Evolutionary conservation across 345 rosid species (phyloP), one percentile per base, ranked within the genome.

Genomic region (Salix arbutifolia): DNA sequence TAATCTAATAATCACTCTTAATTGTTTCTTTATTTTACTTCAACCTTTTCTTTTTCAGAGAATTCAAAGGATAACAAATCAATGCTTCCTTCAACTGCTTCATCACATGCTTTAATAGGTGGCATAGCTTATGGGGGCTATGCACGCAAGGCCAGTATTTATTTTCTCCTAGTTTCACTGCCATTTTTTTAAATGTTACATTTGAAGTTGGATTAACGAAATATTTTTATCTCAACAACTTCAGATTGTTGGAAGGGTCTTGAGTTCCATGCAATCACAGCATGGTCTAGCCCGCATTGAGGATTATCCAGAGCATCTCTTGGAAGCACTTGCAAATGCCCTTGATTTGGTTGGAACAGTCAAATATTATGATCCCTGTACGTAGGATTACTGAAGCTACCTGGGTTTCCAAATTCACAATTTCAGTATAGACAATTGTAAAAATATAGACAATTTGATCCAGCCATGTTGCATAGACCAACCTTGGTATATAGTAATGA

Each of bases 91-190:
- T 74, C 73, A 61, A 30, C 50, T n/a, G n/a, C 56, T 60, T 74
- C 78, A 1, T 21, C 40, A 0, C 75, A 70, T 75, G 83, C 89
- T 23, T 37, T 74, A 28, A 80, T 87, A 38, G 86, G 87, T 71
- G 93, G 91, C 69, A 74, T 90, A 70, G 91, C 91, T 42, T 90
- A 81, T 30, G 91, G 91, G 56, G 90, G 91, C 58, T 83, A 90
- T 77, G 90, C 93, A 38, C 81, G 89, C 65, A 87, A 90, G 90
- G 93, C 85, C 50, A 28, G 77, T 73, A 19, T 5, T 48, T 9
- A 1, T 19, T 4, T 53, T 77, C 35, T 68, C 35, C 67, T 21
- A 38, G 25, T 67, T 26, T 19, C 17, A 17, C 10, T 18, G 50
- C 52, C 16, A 2, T 25, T 6, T 48, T 65, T 46, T 16, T n/a